Conservation (phyloP, 805 yeast genomes). For the Nakazawaea peltata region DNA sequence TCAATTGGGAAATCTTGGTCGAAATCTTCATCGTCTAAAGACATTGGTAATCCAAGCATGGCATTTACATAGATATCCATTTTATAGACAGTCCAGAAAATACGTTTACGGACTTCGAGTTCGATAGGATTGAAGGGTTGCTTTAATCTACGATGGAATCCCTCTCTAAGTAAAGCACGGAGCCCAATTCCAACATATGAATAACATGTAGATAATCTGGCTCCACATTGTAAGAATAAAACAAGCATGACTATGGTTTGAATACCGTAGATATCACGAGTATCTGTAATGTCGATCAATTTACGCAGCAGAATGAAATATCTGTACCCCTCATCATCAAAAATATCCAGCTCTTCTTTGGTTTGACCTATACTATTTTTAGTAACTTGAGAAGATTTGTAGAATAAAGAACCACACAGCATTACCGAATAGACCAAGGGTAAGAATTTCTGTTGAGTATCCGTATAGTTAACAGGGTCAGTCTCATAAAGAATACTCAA, state of each 20-base stretch:
- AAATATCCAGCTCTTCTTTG: constrained; percentile 19
- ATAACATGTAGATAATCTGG: constrained; percentile 79
- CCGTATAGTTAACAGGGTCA: constrained; percentile 64
- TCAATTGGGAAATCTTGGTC: constrained; percentile 85
- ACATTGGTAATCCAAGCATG: constrained; percentile 76
- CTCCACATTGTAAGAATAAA: constrained; percentile 80
- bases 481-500: constrained; percentile 69
- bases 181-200: constrained; percentile 85
- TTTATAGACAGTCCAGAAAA: constrained; percentile 85
- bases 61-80: constrained; percentile 88
- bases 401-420: constrained; percentile 81
- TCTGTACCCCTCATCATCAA: constrained; percentile 71
- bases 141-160: constrained; percentile 68
- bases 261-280: constrained; percentile 72
- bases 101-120: constrained; percentile 71
- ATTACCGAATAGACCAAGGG: constrained; percentile 81
- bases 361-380: constrained; percentile 14
- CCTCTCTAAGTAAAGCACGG: constrained; percentile 75
- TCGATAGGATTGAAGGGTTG: constrained; percentile 67
- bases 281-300: constrained; percentile 75
- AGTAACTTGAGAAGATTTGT: constrained; percentile 38
- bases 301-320: constrained; percentile 78
- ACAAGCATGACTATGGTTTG: constrained; percentile 85
- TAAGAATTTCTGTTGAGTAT: constrained; percentile 64
- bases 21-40: constrained; percentile 68